Percentiles rank a stretch among this genome's conserved stretches.
Conservation (phyloP, 257 asterid genomes). For the Salvia hispanica region DNA sequence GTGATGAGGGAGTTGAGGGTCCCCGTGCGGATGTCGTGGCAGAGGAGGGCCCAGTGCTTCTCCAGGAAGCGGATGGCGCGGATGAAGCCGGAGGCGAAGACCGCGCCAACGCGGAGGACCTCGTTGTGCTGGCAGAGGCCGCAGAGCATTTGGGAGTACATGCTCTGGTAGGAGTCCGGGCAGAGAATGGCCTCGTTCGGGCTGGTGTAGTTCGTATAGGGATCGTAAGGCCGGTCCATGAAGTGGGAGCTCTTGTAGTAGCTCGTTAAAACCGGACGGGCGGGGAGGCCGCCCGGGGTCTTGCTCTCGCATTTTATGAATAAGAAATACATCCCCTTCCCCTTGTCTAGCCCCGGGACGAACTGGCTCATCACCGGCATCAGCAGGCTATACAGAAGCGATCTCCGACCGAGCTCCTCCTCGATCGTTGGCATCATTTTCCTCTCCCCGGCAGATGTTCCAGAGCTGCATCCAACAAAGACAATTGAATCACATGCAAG, state of each 20-base stretch:
- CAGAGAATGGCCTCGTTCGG: constrained; percentile 86
- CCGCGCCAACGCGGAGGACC: constrained; percentile 94
- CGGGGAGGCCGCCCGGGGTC: constrained; percentile 79
- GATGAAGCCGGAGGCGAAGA: constrained; percentile 89
- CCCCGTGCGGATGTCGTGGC: constrained; percentile 71
- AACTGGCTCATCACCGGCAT: constrained; percentile 95
- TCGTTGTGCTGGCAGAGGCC: constrained; percentile 65
- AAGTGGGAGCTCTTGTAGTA: constrained; percentile 85
- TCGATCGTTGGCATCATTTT: constrained; percentile 95
- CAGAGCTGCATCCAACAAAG: constrained; percentile 51
- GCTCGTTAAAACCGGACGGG: constrained; percentile 87
- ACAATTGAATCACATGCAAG: constrained; percentile 1
- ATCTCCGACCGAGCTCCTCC: constrained; percentile 67
- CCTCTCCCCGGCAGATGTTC: constrained; percentile 88
- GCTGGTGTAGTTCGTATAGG: constrained; percentile 92
- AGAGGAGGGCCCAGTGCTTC: constrained; percentile 68
- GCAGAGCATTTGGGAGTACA: constrained; percentile 95
- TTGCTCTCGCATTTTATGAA: constrained; percentile 74
- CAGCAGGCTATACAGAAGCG: constrained; percentile 73
- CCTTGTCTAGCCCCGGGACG: constrained; percentile 68
- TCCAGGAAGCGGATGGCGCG: constrained; percentile 82
- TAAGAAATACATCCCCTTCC: constrained; percentile 89
- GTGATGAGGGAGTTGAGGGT: constrained; percentile 53
- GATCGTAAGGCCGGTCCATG: constrained; percentile 71
- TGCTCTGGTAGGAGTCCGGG: constrained; percentile 83